These are phyloP conservation scores for Aspergillus pseudoterreus DNA, from an alignment of 2,329 filamentous ascomycete genomes.

Conservation along the genomic window DNA sequence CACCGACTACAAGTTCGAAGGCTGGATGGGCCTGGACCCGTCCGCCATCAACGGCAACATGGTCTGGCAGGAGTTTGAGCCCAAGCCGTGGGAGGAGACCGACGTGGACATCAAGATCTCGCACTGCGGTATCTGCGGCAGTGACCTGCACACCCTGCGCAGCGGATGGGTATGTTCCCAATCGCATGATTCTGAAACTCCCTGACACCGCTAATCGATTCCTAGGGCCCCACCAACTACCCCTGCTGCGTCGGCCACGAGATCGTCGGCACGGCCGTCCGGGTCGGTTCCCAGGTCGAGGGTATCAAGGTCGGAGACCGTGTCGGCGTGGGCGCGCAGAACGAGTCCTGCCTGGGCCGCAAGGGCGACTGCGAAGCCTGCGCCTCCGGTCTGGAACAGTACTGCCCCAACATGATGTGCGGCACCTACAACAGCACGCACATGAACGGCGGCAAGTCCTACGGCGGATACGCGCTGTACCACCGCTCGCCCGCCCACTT, in stretches of 20 bases:
- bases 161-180: slow-evolving; percentile 39
- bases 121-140: slow-evolving; percentile 63
- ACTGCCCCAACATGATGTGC: slow-evolving; percentile 23
- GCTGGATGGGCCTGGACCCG: slow-evolving; percentile 53
- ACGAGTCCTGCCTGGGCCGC: slow-evolving; percentile 48
- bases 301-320: slow-evolving; percentile 33
- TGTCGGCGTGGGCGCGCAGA: slow-evolving; percentile 58
- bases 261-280: slow-evolving; percentile 58
- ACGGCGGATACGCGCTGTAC: slow-evolving; percentile 63
- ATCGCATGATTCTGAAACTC: not conserved
- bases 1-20: slow-evolving; percentile 51
- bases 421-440: slow-evolving; percentile 28
- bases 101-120: slow-evolving; percentile 63
- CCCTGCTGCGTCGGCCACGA: slow-evolving; percentile 60
- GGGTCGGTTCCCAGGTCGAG: slow-evolving; percentile 49
- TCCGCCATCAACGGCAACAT: slow-evolving; percentile 51
- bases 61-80: slow-evolving; percentile 54
- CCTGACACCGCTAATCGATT: not conserved
- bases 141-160: slow-evolving; percentile 56
- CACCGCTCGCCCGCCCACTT: slow-evolving; percentile 57
- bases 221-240: slow-evolving; percentile 31
- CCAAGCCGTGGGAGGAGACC: slow-evolving; percentile 62
- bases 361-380: slow-evolving; percentile 52
- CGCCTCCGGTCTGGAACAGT: slow-evolving; percentile 34
- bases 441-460: slow-evolving; percentile 56